phyloP scores from a whole-genome alignment of 1,284 basidiomycete species.

The Termitomyces sp. region DNA sequence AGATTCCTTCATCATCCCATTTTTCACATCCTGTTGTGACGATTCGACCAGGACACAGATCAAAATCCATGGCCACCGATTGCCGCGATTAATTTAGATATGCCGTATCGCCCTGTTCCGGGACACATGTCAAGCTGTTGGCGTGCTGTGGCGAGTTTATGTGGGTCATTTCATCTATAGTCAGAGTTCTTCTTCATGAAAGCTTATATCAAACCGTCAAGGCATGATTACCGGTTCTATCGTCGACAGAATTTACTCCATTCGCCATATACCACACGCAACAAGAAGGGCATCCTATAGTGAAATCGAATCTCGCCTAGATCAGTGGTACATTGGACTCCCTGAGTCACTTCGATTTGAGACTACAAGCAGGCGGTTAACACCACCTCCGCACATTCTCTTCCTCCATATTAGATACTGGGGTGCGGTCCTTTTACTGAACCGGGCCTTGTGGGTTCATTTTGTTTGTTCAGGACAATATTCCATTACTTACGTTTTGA shows the following conservation, averaged over 20 bases:
- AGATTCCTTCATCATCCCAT: constrained; percentile 9
- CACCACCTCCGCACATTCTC: constrained; percentile 62
- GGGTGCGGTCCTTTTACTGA: constrained; percentile 69
- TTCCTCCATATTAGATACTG: constrained; percentile 77
- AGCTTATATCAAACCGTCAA: not conserved
- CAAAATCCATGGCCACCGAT: constrained; percentile 52
- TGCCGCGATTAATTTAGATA: constrained; percentile 32
- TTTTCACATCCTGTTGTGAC: not conserved
- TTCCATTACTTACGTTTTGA: not conserved
- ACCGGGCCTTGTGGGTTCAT: constrained; percentile 73
- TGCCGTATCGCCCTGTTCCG: constrained; percentile 41
- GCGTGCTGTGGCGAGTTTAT: constrained; percentile 54
- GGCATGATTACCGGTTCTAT: constrained; percentile 62
- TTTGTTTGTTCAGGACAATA: not conserved
- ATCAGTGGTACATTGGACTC: constrained; percentile 72
- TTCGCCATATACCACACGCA: constrained; percentile 43
- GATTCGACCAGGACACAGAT: constrained; percentile 42
- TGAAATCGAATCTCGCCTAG: constrained; percentile 62
- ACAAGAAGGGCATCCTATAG: constrained; percentile 45
- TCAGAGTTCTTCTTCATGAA: not conserved
- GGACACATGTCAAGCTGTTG: constrained; percentile 53
- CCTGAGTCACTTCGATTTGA: constrained; percentile 64
- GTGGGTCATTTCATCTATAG: constrained; percentile 31
- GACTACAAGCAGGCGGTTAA: constrained; percentile 41
- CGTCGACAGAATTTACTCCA: constrained; percentile 70